Evolutionary conservation across 2,329 filamentous ascomycete genomes (phyloP).

Genomic region (Chaetomiaceae sp.): DNA sequence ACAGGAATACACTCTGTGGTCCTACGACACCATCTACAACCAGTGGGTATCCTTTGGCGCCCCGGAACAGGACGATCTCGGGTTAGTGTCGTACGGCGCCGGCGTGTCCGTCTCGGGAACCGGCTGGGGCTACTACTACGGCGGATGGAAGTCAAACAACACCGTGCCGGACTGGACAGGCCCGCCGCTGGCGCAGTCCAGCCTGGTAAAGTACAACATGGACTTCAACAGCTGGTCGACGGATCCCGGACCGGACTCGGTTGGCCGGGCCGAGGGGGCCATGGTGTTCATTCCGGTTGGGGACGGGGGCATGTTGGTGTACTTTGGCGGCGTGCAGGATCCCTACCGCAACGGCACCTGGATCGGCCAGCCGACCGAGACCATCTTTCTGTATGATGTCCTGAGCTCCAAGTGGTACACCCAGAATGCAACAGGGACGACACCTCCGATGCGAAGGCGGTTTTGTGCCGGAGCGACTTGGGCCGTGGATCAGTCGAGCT

Average conservation of each 20-base stretch:
- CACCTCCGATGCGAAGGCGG: conserved; percentile 49
- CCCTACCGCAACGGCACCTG: conserved; percentile 43
- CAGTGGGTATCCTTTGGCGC: conserved; percentile 48
- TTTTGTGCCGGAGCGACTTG: conserved; percentile 61
- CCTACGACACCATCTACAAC: conserved; percentile 54
- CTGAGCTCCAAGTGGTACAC: conserved; percentile 56
- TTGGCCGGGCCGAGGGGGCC: conserved; percentile 53
- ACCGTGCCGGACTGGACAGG: conserved; percentile 50
- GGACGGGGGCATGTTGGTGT: conserved; percentile 55
- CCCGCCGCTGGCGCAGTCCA: conserved; percentile 43
- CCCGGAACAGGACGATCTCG: conserved; percentile 35
- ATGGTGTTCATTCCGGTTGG: conserved; percentile 58
- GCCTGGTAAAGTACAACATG: conserved; percentile 55
- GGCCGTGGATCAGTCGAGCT: conserved; percentile 55
- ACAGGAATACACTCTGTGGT: conserved; percentile 45
- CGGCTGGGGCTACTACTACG: conserved; percentile 58
- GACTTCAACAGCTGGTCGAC: conserved; percentile 48
- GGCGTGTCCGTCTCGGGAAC: conserved; percentile 50
- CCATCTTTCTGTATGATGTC: conserved; percentile 58
- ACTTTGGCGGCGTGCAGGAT: conserved; percentile 57
- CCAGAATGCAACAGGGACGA: conserved; percentile 50
- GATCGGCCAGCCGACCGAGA: conserved; percentile 42
- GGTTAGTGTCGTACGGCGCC: conserved; percentile 52
- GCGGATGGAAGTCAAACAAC: conserved; percentile 56
- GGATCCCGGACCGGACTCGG: conserved; percentile 48